Conservation (phyloP, 306 rosid species). For the Sphenostylis stenocarpa region DNA sequence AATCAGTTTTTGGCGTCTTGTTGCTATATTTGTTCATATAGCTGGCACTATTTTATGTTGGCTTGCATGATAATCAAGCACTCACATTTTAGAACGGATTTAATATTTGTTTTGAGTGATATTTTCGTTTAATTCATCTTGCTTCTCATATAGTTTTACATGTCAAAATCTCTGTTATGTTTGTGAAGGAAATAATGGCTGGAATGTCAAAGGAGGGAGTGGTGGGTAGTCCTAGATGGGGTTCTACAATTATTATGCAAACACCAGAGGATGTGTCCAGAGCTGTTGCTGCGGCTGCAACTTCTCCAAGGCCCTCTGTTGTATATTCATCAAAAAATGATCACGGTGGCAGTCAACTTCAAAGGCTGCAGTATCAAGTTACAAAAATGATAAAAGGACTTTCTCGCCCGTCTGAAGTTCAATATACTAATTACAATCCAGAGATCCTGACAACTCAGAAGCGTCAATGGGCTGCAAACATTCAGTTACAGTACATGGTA, state of each 20-base stretch:
- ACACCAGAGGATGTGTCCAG: slow-evolving; percentile 83
- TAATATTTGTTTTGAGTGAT: slow-evolving; percentile 3
- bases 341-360: slow-evolving; percentile 64
- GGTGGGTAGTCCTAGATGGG: slow-evolving; percentile 77
- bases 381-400: slow-evolving; percentile 71
- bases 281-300: slow-evolving; percentile 74
- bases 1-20: slow-evolving; percentile 22
- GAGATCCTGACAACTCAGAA: slow-evolving; percentile 91
- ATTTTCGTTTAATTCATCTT: slow-evolving; percentile 24
- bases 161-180: slow-evolving; percentile 10
- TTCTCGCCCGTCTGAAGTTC: slow-evolving; percentile 68
- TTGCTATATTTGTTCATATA: slow-evolving; percentile 11
- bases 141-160: slow-evolving; percentile 1
- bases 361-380: slow-evolving; percentile 72
- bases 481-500: slow-evolving; percentile 76
- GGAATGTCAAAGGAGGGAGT: slow-evolving; percentile 69
- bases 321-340: slow-evolving; percentile 73
- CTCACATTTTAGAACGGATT: neutral
- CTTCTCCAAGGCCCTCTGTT: slow-evolving; percentile 78
- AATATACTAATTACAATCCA: slow-evolving; percentile 72
- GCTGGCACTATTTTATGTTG: slow-evolving; percentile 13
- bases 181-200: slow-evolving; percentile 38
- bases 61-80: slow-evolving; percentile 7
- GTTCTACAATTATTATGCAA: slow-evolving; percentile 72
- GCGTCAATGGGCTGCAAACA: slow-evolving; percentile 92